Evolutionary conservation across 2,329 filamentous ascomycete species (phyloP).

Genomic region (Zymoseptoria pseudotritici): DNA sequence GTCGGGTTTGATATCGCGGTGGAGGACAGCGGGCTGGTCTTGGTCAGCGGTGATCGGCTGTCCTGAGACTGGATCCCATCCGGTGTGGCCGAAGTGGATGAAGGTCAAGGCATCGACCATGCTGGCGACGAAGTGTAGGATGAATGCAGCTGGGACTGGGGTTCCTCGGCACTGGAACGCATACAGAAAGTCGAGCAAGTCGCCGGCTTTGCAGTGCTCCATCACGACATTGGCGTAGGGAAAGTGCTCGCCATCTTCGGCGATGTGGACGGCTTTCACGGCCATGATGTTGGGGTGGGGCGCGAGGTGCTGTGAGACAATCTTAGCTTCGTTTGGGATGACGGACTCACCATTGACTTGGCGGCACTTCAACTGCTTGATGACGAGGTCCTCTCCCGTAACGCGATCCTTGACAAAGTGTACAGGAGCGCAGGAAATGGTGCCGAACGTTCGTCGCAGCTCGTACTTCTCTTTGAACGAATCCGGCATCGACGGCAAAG

Average conservation of each 20-base stretch:
- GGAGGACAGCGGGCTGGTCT: slow-evolving; percentile 1
- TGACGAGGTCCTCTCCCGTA: slow-evolving; percentile 5
- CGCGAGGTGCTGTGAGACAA: slow-evolving; percentile 1
- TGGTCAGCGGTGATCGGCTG: neutral
- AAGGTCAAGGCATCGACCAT: slow-evolving; percentile 21
- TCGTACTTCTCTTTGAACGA: slow-evolving; percentile 7
- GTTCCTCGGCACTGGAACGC: neutral
- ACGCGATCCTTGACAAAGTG: slow-evolving; percentile 4
- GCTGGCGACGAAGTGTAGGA: slow-evolving; percentile 19
- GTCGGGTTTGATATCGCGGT: slow-evolving; percentile 8
- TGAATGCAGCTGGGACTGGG: slow-evolving; percentile 11
- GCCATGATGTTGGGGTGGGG: slow-evolving; percentile 9
- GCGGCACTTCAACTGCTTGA: slow-evolving; percentile 7
- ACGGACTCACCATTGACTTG: neutral
- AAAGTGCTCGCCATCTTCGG: neutral
- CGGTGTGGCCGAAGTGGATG: slow-evolving; percentile 19
- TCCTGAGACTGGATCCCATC: neutral
- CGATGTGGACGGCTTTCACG: neutral
- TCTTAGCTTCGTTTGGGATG: slow-evolving; percentile 4
- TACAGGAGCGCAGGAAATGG: slow-evolving; percentile 6
- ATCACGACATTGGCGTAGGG: slow-evolving; percentile 9
- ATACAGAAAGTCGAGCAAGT: slow-evolving; percentile 12
- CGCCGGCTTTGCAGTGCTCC: slow-evolving; percentile 20
- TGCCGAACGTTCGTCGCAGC: slow-evolving; percentile 3
- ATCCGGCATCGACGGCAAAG: neutral